Conservation (phyloP, 495 filamentous ascomycete genomes). For the Penicillium malachiteum region DNA sequence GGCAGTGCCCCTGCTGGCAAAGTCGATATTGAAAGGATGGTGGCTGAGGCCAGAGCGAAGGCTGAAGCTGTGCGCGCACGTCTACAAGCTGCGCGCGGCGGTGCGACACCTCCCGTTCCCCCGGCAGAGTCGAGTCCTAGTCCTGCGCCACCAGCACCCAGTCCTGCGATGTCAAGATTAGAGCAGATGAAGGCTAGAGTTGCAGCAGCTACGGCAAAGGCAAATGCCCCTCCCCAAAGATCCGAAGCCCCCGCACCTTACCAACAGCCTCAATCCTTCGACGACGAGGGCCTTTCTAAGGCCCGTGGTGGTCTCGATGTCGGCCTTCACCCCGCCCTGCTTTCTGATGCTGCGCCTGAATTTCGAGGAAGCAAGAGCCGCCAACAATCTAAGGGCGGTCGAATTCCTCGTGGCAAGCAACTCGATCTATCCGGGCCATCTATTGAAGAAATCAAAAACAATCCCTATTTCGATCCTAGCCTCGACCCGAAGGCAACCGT, state of each 20-base stretch:
- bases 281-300: slow-evolving; percentile 48
- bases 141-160: slow-evolving; percentile 45
- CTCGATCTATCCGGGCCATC: slow-evolving; percentile 71
- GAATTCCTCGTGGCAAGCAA: slow-evolving; percentile 43
- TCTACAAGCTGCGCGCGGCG: slow-evolving; percentile 45
- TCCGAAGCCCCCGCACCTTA: slow-evolving; percentile 36
- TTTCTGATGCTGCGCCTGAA: slow-evolving; percentile 69
- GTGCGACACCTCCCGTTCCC: slow-evolving; percentile 30
- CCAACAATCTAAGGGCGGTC: slow-evolving; percentile 58
- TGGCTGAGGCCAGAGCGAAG: slow-evolving; percentile 62
- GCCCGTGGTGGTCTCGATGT: slow-evolving; percentile 81
- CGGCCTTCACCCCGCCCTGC: slow-evolving; percentile 80
- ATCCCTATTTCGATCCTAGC: slow-evolving; percentile 84
- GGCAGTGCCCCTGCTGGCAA: slow-evolving; percentile 39
- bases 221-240: slow-evolving; percentile 44
- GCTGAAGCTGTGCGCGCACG: slow-evolving; percentile 59
- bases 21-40: slow-evolving; percentile 58
- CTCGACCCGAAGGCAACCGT: slow-evolving; percentile 62
- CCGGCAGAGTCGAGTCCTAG: slow-evolving; percentile 35
- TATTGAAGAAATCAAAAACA: slow-evolving; percentile 65
- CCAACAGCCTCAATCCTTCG: slow-evolving; percentile 39
- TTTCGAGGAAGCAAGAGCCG: slow-evolving; percentile 59
- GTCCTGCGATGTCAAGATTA: slow-evolving; percentile 49
- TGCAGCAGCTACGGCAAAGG: slow-evolving; percentile 68
- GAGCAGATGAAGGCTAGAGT: slow-evolving; percentile 80